A percentile compares a stretch with the other conserved stretches of the same genome.
Conservation (phyloP, 2,329 filamentous ascomycete species). For the Penicillium sp. region DNA sequence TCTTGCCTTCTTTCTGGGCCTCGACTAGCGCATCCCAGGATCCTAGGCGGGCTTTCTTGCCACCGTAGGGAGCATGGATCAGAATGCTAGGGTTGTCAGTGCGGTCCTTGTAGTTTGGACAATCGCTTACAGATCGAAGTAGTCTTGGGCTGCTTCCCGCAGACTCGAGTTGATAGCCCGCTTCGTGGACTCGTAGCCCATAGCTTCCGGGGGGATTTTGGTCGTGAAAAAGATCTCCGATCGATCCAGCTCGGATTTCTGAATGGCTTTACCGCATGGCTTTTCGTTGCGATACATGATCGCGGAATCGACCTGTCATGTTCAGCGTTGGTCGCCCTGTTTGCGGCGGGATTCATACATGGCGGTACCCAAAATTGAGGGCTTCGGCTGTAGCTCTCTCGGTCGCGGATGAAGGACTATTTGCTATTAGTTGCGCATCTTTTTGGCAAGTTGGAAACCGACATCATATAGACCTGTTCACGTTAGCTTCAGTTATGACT, state of each 20-base stretch:
- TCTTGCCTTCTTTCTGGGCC: slow-evolving; percentile 70
- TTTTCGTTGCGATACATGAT: slow-evolving; percentile 72
- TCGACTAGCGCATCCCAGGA: slow-evolving; percentile 79
- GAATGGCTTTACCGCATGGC: slow-evolving; percentile 68
- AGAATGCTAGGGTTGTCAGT: slow-evolving; percentile 50
- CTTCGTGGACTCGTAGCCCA: slow-evolving; percentile 67
- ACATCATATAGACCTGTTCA: slow-evolving; percentile 37
- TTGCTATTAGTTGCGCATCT: slow-evolving; percentile 1
- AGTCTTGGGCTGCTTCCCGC: slow-evolving; percentile 67
- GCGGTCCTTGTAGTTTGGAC: not conserved
- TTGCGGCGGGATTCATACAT: slow-evolving; percentile 21
- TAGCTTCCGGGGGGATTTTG: slow-evolving; percentile 68
- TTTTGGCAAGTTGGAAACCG: slow-evolving; percentile 2
- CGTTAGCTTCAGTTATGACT: not conserved
- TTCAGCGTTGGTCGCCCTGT: not conserved
- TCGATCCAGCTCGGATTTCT: slow-evolving; percentile 57
- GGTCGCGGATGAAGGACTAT: slow-evolving; percentile 29
- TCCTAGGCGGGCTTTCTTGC: slow-evolving; percentile 64
- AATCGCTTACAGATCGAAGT: slow-evolving; percentile 66
- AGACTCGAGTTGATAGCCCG: slow-evolving; percentile 63
- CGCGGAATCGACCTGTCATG: slow-evolving; percentile 54
- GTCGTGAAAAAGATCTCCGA: slow-evolving; percentile 78
- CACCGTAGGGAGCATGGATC: slow-evolving; percentile 77
- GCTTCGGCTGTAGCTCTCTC: slow-evolving; percentile 31
- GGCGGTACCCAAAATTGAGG: slow-evolving; percentile 32